Evolutionary conservation across 257 asterid genomes (phyloP).

Genomic region (Hygrophila difformis): DNA sequence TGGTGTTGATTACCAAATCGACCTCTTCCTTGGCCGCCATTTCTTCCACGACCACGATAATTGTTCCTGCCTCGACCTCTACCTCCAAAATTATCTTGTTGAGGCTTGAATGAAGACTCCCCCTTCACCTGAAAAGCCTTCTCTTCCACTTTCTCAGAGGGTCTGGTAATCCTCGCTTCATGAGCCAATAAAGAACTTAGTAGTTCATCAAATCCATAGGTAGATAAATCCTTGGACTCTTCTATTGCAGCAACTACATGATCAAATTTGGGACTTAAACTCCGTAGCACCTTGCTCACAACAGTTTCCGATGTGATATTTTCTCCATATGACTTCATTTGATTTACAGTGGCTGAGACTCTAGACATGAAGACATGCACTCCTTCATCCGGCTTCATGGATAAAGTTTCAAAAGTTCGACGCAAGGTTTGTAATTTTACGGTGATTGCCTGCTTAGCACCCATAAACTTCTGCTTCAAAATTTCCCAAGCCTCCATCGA

Average conservation of each 20-base stretch:
- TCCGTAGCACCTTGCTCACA: not conserved
- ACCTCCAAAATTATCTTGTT: not conserved
- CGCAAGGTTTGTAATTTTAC: too few species aligned
- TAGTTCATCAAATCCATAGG: constrained; percentile 3
- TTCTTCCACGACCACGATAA: not conserved
- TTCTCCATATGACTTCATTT: too few species aligned
- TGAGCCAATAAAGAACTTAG: constrained; percentile 15
- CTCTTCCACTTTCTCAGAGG: not conserved
- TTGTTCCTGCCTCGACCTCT: not conserved
- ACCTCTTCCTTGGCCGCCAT: not conserved
- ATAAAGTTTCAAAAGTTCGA: too few species aligned
- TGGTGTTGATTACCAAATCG: not conserved
- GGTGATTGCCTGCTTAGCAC: too few species aligned
- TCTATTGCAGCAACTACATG: constrained; percentile 7
- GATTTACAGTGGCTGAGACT: too few species aligned
- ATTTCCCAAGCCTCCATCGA: too few species aligned
- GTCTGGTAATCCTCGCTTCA: constrained; percentile 5
- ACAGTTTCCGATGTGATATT: too few species aligned
- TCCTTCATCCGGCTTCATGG: too few species aligned
- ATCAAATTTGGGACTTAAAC: constrained; percentile 15
- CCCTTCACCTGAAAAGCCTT: constrained; percentile 2
- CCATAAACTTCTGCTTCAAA: too few species aligned
- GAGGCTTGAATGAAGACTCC: not conserved
- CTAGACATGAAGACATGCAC: too few species aligned
- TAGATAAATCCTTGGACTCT: constrained; percentile 1